Conservation (phyloP, 2,329 filamentous ascomycete species). For the Mollisiaceae sp. region DNA sequence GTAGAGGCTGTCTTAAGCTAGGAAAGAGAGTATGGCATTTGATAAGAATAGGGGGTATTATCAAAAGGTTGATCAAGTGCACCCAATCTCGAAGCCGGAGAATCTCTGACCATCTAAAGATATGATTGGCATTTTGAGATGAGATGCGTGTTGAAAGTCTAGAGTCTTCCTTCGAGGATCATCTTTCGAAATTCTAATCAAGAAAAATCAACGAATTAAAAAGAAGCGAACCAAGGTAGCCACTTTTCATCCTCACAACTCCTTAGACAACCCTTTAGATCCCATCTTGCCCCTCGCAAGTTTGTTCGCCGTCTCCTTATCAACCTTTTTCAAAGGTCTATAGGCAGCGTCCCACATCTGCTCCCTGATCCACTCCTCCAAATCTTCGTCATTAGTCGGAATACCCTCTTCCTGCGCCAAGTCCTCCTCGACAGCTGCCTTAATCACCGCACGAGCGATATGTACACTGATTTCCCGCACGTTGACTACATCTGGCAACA, state of each 20-base stretch:
- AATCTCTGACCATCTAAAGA: too few relatives aligned
- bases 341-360: conserved; percentile 84
- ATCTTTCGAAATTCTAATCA: too few relatives aligned
- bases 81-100: too few relatives aligned
- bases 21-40: too few relatives aligned
- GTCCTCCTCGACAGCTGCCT: conserved; percentile 70
- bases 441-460: conserved; percentile 78
- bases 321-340: conserved; percentile 64
- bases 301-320: conserved; percentile 56
- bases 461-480: conserved; percentile 78
- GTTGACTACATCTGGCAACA: conserved; percentile 77
- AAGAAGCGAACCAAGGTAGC: too few relatives aligned
- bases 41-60: too few relatives aligned
- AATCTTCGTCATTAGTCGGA: conserved; percentile 50
- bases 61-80: too few relatives aligned
- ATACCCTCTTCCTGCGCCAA: conserved; percentile 70
- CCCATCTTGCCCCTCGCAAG: conserved; percentile 64
- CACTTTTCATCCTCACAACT: background rate
- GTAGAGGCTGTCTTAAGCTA: too few relatives aligned
- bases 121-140: too few relatives aligned
- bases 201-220: too few relatives aligned
- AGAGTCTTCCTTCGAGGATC: too few relatives aligned
- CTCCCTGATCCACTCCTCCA: conserved; percentile 67
- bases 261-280: background rate
- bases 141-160: too few relatives aligned